Percentiles rank a stretch among this genome's conserved stretches.
Evolutionary conservation across 768 basidiomycete species (phyloP).

Genomic region (Lactarius sp.): DNA sequence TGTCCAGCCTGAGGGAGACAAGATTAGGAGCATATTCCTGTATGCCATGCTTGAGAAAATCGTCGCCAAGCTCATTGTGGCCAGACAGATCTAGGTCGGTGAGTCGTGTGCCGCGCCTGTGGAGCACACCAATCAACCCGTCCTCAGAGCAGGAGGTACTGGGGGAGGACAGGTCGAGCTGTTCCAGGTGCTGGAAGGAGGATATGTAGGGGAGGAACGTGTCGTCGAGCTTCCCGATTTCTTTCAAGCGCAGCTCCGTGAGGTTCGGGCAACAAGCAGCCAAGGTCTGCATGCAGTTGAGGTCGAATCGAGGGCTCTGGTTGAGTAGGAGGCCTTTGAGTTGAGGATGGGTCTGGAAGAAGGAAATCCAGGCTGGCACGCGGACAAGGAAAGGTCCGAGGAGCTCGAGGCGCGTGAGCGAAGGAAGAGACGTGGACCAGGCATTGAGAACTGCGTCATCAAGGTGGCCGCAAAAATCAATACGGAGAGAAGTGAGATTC

Average conservation of each 20-base stretch:
- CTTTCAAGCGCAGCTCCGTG: conserved; percentile 69
- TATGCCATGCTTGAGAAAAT: conserved; percentile 57
- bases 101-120: conserved; percentile 49
- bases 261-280: conserved; percentile 51
- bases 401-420: conserved; percentile 69
- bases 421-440: conserved; percentile 59
- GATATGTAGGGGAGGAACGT: conserved; percentile 53
- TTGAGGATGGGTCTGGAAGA: conserved; percentile 59
- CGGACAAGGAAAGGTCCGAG: conserved; percentile 86
- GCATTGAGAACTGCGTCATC: conserved; percentile 52
- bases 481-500: conserved; percentile 68
- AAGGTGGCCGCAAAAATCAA: conserved; percentile 85
- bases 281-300: conserved; percentile 57
- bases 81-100: conserved; percentile 66
- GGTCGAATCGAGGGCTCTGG: conserved; percentile 83
- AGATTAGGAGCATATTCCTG: conserved; percentile 44
- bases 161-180: conserved; percentile 69
- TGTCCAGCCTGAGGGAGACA: conserved; percentile 47
- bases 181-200: conserved; percentile 42
- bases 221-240: conserved; percentile 68
- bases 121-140: conserved; percentile 52
- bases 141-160: conserved; percentile 49
- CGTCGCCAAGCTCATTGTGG: conserved; percentile 57
- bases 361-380: conserved; percentile 62
- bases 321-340: conserved; percentile 74